Evolutionary conservation across 352 stramenopile genomes (phyloP).

Genomic region (Pythium vanterpoolii): DNA sequence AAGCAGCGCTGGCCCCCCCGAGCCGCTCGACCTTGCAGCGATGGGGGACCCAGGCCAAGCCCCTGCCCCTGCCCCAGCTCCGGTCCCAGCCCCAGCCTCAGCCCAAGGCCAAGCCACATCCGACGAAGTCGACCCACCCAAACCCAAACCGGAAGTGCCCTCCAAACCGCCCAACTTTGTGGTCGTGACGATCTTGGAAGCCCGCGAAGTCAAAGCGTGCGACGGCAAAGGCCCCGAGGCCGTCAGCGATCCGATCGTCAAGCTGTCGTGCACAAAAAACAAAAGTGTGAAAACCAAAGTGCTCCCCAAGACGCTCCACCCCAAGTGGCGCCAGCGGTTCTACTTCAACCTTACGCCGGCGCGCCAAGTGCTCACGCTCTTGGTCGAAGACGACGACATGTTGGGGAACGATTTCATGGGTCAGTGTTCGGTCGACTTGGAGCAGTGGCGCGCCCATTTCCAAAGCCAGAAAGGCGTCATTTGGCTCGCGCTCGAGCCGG

Average conservation of each 20-base stretch:
- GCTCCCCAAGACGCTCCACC: slow-evolving; percentile 58
- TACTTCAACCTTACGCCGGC: slow-evolving; percentile 49
- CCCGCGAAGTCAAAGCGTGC: slow-evolving; percentile 41
- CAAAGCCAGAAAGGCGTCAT: slow-evolving; percentile 52
- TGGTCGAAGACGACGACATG: slow-evolving; percentile 63
- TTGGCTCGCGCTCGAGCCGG: slow-evolving; percentile 62
- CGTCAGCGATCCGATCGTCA: slow-evolving; percentile 65
- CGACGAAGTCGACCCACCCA: not conserved
- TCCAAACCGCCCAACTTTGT: slow-evolving; percentile 44
- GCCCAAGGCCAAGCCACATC: not conserved
- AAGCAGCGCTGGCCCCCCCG: too few relatives aligned
- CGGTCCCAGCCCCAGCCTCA: not conserved
- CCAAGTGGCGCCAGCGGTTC: slow-evolving; percentile 68
- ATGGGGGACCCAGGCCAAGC: too few relatives aligned
- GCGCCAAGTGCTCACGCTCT: slow-evolving; percentile 51
- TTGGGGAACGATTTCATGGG: slow-evolving; percentile 76
- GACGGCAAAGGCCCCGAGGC: slow-evolving; percentile 53
- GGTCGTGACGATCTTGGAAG: slow-evolving; percentile 68
- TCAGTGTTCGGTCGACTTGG: slow-evolving; percentile 58
- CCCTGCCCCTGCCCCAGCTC: not conserved
- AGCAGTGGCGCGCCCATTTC: slow-evolving; percentile 50
- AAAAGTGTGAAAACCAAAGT: slow-evolving; percentile 56
- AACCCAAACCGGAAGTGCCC: not conserved
- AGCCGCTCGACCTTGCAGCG: too few relatives aligned
- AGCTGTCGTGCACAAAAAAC: slow-evolving; percentile 52